Conservation (phyloP, 305 asterid species). For the Ilex paraguariensis region DNA sequence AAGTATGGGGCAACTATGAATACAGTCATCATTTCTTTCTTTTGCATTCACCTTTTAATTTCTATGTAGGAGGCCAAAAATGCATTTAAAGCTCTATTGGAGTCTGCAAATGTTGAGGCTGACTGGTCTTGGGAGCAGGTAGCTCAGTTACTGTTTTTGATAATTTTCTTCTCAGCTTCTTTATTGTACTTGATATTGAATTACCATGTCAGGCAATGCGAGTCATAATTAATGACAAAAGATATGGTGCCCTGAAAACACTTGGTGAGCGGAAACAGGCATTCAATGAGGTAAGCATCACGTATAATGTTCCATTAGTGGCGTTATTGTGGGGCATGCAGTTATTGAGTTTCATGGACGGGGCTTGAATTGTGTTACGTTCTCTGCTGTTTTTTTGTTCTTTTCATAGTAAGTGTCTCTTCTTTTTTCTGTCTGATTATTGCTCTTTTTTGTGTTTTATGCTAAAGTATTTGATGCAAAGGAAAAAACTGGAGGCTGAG, state of each 20-base stretch:
- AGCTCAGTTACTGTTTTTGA: conserved; percentile 15
- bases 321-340: not conserved
- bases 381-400: not conserved
- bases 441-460: conserved; percentile 1
- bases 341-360: not conserved
- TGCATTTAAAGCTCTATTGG: conserved; percentile 86
- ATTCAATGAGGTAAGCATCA: conserved; percentile 75
- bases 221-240: conserved; percentile 81
- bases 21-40: not conserved
- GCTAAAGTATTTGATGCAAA: conserved; percentile 86
- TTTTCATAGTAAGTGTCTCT: not conserved
- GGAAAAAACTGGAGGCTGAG: conserved; percentile 93
- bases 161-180: conserved; percentile 13
- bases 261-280: conserved; percentile 99
- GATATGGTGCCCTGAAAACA: conserved; percentile 90
- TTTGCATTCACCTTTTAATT: not conserved
- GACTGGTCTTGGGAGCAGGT: conserved; percentile 99
- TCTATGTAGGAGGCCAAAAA: conserved; percentile 79
- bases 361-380: not conserved
- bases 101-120: conserved; percentile 83
- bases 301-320: not conserved
- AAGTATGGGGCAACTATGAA: not conserved
- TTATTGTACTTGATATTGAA: conserved; percentile 15
- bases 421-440: conserved; percentile 11
- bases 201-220: conserved; percentile 75